Conservation (phyloP, 345 rosid genomes). For the Erucastrum elatum region DNA sequence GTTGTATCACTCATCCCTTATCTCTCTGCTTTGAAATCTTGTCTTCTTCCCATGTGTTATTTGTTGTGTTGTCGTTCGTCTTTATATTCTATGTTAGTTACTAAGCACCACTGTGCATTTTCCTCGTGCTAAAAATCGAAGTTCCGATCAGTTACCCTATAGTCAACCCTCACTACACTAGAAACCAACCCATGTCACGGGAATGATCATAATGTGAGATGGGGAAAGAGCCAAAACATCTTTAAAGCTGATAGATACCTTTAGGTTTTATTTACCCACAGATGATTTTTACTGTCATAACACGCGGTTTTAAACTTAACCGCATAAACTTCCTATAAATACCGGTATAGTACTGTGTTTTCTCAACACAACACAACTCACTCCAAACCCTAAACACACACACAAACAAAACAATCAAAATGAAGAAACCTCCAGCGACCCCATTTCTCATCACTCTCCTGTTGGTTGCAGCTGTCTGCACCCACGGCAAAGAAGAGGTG, state of each 20-base stretch:
- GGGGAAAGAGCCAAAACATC: too few relatives aligned
- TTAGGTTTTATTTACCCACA: not conserved
- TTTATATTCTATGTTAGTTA: not conserved
- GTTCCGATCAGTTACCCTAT: too few relatives aligned
- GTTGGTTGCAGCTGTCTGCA: not conserved
- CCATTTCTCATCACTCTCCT: not conserved
- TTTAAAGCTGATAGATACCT: not conserved
- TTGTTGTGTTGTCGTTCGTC: not conserved
- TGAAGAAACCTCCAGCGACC: not conserved
- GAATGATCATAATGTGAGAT: too few relatives aligned
- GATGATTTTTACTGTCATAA: not conserved
- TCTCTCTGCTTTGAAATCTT: not conserved
- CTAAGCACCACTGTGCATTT: too few relatives aligned
- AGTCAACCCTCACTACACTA: too few relatives aligned
- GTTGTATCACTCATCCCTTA: not conserved
- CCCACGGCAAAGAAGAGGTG: not conserved
- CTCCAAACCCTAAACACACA: not conserved
- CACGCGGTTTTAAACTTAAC: not conserved
- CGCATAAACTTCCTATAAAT: not conserved
- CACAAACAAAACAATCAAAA: not conserved
- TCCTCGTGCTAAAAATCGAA: not conserved
- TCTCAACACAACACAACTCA: too few relatives aligned
- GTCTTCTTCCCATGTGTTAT: too few relatives aligned
- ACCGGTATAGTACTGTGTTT: too few relatives aligned
- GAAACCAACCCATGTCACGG: not conserved